phyloP scores from a whole-genome alignment of 179 eudicot genomes.

The Heliamphora pulchella region DNA sequence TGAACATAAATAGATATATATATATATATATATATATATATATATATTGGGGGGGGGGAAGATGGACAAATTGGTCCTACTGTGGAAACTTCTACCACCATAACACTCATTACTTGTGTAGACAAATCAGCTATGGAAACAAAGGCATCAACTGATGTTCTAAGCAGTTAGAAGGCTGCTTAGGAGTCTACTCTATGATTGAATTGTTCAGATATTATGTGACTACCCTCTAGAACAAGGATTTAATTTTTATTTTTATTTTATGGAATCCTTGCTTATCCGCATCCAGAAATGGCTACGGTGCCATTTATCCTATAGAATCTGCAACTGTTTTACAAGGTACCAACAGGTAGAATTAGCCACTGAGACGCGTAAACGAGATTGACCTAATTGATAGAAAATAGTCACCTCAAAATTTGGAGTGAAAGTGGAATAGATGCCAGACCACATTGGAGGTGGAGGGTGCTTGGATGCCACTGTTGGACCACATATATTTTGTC shows the following conservation, averaged over 20 bases:
- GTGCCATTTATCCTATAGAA: background rate
- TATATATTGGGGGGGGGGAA: too few species aligned
- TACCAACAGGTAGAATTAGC: background rate
- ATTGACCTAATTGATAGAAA: background rate
- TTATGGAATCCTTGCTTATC: background rate
- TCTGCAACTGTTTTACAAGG: background rate
- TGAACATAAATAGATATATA: too few species aligned
- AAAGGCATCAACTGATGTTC: background rate
- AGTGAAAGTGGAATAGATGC: constrained; percentile 26
- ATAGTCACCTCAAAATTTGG: constrained; percentile 37
- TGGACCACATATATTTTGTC: constrained; percentile 18
- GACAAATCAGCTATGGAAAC: background rate
- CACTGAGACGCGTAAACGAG: background rate
- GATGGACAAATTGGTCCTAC: background rate
- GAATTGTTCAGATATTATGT: background rate
- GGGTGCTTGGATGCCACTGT: constrained; percentile 23
- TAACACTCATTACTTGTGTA: background rate
- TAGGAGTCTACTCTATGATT: constrained; percentile 1
- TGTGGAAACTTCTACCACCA: background rate
- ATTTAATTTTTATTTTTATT: background rate
- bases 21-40: too few species aligned
- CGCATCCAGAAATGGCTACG: background rate
- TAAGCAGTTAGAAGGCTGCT: background rate
- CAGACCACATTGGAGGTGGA: constrained; percentile 32
- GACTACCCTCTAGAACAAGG: background rate